These are phyloP conservation scores for Termitomyces bulborhizus DNA, from an alignment of 768 basidiomycete genomes.

Conservation along the genomic window DNA sequence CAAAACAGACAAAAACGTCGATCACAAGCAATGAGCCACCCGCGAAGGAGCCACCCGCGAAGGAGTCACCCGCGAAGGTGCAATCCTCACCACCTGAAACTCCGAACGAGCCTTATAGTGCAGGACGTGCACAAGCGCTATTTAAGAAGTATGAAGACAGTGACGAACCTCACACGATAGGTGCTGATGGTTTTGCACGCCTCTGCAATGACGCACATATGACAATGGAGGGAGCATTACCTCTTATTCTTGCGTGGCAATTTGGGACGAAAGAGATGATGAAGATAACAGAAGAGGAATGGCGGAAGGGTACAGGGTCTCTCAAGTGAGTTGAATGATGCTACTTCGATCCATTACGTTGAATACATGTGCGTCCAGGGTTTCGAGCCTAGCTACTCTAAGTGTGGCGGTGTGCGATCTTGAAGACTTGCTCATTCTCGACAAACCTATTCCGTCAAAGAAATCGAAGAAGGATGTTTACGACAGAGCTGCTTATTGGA, in stretches of 20 bases:
- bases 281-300: slow-evolving; percentile 62
- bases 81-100: slow-evolving; percentile 9
- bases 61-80: slow-evolving; percentile 14
- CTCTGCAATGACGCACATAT: slow-evolving; percentile 68
- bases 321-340: slow-evolving; percentile 26
- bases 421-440: slow-evolving; percentile 53
- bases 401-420: slow-evolving; percentile 51
- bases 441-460: slow-evolving; percentile 35
- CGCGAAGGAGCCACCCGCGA: too few relatives aligned
- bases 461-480: slow-evolving; percentile 44
- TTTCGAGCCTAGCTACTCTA: slow-evolving; percentile 42
- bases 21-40: slow-evolving; percentile 7
- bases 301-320: slow-evolving; percentile 48
- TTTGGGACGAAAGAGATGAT: slow-evolving; percentile 66
- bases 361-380: slow-evolving; percentile 17
- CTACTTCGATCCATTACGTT: not conserved
- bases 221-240: slow-evolving; percentile 65
- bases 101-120: slow-evolving; percentile 39
- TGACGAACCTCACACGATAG: slow-evolving; percentile 55
- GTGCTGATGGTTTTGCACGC: slow-evolving; percentile 64
- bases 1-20: slow-evolving; percentile 7
- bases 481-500: slow-evolving; percentile 43
- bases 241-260: slow-evolving; percentile 75
- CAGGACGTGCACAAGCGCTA: slow-evolving; percentile 42
- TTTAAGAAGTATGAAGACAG: slow-evolving; percentile 57